These are phyloP conservation scores for Aureobasidium sp. DNA, from an alignment of 2,329 filamentous ascomycete species.

Conservation along the genomic window DNA sequence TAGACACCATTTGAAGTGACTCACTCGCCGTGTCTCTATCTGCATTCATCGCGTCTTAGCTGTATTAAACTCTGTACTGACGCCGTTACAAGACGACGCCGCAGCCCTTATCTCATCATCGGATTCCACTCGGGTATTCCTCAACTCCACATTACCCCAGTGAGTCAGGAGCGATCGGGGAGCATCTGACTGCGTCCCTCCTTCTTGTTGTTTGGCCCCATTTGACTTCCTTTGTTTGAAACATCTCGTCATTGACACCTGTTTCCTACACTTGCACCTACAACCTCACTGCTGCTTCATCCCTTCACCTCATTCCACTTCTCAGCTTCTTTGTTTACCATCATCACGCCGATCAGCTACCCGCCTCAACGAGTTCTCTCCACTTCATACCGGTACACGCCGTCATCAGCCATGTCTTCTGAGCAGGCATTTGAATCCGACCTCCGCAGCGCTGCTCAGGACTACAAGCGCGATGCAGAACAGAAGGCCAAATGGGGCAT, in stretches of 20 bases:
- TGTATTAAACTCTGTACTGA: conserved; percentile 5
- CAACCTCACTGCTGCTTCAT: background rate
- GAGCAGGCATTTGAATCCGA: conserved; percentile 42
- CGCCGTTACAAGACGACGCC: conserved; percentile 3
- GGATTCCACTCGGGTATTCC: conserved; percentile 7
- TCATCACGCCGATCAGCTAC: background rate
- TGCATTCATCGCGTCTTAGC: background rate
- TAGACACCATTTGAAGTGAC: background rate
- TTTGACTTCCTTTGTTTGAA: conserved; percentile 12
- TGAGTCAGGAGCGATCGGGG: conserved; percentile 7
- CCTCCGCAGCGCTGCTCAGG: conserved; percentile 45
- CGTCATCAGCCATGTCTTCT: conserved; percentile 32
- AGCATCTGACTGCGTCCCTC: conserved; percentile 5
- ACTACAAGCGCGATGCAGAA: conserved; percentile 43
- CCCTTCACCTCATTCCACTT: background rate
- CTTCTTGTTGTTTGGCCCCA: conserved; percentile 6
- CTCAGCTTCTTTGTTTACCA: background rate
- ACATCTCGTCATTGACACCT: conserved; percentile 9
- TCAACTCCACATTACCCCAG: conserved; percentile 7
- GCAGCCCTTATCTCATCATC: conserved; percentile 7
- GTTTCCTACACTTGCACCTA: background rate
- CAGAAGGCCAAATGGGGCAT: conserved; percentile 44
- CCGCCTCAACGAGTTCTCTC: background rate
- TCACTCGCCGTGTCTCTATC: background rate
- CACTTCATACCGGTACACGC: background rate